Percentiles rank a stretch among this genome's conserved stretches.
Conservation (phyloP, 352 stramenopile genomes). For the Phytopythium mirpurense region DNA sequence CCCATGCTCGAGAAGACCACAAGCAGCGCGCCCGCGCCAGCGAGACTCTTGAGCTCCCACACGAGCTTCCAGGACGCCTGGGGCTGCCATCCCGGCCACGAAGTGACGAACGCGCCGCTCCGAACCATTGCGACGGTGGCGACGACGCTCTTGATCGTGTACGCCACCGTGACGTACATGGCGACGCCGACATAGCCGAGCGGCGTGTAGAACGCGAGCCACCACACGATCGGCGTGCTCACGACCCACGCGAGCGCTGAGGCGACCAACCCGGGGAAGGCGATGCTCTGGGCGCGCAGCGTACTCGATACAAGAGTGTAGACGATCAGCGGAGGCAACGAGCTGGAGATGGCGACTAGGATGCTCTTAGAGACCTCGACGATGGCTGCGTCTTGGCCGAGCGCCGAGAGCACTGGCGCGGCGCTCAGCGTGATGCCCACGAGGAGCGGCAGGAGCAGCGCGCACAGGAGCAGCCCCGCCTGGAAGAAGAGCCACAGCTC, state of each 20-base stretch:
- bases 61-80: constrained; percentile 8
- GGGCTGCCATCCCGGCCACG: constrained; percentile 28
- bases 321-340: neutral
- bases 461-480: constrained; percentile 15
- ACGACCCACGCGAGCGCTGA: constrained; percentile 12
- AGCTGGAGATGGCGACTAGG: neutral
- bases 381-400: constrained; percentile 4
- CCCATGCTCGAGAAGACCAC: constrained; percentile 1
- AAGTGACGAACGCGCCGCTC: constrained; percentile 16
- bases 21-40: constrained; percentile 7
- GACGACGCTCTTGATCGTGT: constrained; percentile 11
- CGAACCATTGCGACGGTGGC: constrained; percentile 11
- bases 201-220: constrained; percentile 22
- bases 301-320: constrained; percentile 6
- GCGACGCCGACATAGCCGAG: constrained; percentile 28
- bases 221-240: constrained; percentile 16
- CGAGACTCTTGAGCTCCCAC: constrained; percentile 5
- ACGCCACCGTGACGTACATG: constrained; percentile 11
- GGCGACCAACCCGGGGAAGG: constrained; percentile 14
- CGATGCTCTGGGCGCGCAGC: constrained; percentile 26
- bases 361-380: constrained; percentile 1
- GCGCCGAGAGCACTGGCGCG: constrained; percentile 1
- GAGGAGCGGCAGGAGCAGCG: constrained; percentile 9
- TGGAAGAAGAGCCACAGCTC: constrained; percentile 38
- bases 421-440: neutral